Base-by-base conservation (phyloP, 192 early-diverging fungal species). In the Umbelopsis vinacea region DNA sequence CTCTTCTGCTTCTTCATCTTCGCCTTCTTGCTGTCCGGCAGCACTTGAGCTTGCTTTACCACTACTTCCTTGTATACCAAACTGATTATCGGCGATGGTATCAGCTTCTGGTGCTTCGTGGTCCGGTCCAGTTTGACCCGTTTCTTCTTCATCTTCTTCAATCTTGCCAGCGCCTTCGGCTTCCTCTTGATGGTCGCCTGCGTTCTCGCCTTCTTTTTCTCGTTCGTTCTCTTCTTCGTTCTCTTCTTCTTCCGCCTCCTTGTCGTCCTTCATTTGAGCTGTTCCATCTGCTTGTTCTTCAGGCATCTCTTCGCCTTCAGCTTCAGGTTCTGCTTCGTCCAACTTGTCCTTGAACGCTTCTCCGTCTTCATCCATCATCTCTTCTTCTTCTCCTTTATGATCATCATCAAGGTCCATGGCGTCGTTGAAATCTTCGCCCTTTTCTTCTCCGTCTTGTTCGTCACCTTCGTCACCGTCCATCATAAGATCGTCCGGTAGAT, bases 401-500 rank as follows among this genome's bases (percentile, higher is more conserved):
- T 87, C 79, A 38, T 83, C 83, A 23, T 83, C 81, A 11, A 76
- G 79, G 71, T 83, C 87, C 75, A 88, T 82, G 35, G 85, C 83
- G 67, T 87, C 81, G 40, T 86, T 79, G 66, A 81, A 81, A 23
- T 82, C 85, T 33, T 83, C 82, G 10, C 83, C 76, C 10, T 86
- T 71, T 19, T 86, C 88, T 38, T 89, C 83, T 55, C 70, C 82
- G 38, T 82, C 84, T 35, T 85, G 82, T 21, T 84, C 82, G n/a
- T 86, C 79, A 12, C 82, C 84, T 23, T 84, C 84, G 23, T 79
- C 83, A 29, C 81, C 91, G 72, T 93, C 90, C 57, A 94, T 77
- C 68, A 90, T 85, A 81, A 95, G 67, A 50, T 94, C 88, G 40
- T 95, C 93, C 11, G 93, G 93, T 29, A 95, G 76, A 45, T 94